Evolutionary conservation across 2,329 filamentous ascomycete genomes (phyloP).

Genomic region (Eutypella sp.): DNA sequence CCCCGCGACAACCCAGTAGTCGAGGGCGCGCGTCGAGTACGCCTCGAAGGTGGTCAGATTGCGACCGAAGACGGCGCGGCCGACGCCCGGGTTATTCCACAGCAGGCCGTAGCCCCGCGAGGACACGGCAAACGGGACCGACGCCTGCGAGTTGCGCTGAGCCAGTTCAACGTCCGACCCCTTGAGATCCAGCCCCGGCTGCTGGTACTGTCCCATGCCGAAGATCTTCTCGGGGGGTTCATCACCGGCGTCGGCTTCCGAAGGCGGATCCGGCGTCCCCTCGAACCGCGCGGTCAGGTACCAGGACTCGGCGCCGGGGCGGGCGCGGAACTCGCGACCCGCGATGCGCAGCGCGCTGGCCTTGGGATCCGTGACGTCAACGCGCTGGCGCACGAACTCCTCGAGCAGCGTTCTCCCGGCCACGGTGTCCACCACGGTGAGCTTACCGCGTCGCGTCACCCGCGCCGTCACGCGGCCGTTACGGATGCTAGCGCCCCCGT

Average conservation of each 20-base stretch:
- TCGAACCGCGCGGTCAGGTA: slow-evolving; percentile 56
- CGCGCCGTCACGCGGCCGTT: slow-evolving; percentile 45
- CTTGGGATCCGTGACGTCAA: slow-evolving; percentile 50
- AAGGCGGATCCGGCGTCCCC: slow-evolving; percentile 22
- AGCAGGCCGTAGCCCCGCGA: slow-evolving; percentile 58
- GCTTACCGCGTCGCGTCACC: slow-evolving; percentile 43
- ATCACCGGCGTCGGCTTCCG: slow-evolving; percentile 23
- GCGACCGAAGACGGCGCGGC: slow-evolving; percentile 54
- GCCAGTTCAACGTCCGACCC: slow-evolving; percentile 59
- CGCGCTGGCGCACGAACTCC: slow-evolving; percentile 47
- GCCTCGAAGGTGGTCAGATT: slow-evolving; percentile 59
- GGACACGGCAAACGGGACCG: slow-evolving; percentile 57
- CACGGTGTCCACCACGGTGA: slow-evolving; percentile 39
- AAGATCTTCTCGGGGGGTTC: slow-evolving; percentile 55
- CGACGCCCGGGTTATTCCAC: slow-evolving; percentile 62
- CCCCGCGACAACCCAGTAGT: slow-evolving; percentile 60
- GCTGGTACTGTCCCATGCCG: slow-evolving; percentile 67
- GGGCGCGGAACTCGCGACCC: slow-evolving; percentile 53
- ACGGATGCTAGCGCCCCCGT: slow-evolving; percentile 32
- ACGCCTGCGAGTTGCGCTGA: slow-evolving; percentile 62
- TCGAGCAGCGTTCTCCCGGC: slow-evolving; percentile 42
- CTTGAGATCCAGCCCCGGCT: slow-evolving; percentile 58
- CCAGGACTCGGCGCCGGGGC: slow-evolving; percentile 47
- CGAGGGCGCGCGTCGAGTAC: slow-evolving; percentile 48
- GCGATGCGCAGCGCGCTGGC: slow-evolving; percentile 52